Evolutionary conservation across 1,284 basidiomycete species (phyloP).

Genomic region (Farysia itapuensis): DNA sequence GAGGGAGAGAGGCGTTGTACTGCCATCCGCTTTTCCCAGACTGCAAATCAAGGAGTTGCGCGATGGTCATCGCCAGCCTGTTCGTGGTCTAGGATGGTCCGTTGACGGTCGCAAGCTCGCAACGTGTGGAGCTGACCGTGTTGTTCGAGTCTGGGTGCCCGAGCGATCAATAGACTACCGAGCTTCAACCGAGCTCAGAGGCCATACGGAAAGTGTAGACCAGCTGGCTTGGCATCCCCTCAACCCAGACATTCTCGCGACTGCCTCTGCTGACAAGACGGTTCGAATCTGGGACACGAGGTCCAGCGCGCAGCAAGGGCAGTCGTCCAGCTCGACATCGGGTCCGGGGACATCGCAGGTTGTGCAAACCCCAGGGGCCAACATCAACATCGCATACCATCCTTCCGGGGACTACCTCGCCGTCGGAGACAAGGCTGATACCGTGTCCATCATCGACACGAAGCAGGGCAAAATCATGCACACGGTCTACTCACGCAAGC

Average conservation of each 20-base stretch:
- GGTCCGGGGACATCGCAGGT: neutral
- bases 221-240: slow-evolving; percentile 48
- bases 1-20: slow-evolving; percentile 4
- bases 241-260: slow-evolving; percentile 46
- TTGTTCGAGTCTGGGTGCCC: slow-evolving; percentile 48
- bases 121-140: slow-evolving; percentile 36
- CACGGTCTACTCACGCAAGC: slow-evolving; percentile 24
- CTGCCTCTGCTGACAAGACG: slow-evolving; percentile 44
- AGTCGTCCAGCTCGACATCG: neutral
- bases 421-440: slow-evolving; percentile 51
- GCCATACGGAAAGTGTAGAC: slow-evolving; percentile 51
- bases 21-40: slow-evolving; percentile 11
- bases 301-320: neutral
- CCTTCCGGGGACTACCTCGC: slow-evolving; percentile 44
- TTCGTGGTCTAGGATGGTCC: slow-evolving; percentile 48
- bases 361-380: slow-evolving; percentile 30
- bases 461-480: slow-evolving; percentile 11
- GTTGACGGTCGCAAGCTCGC: slow-evolving; percentile 47
- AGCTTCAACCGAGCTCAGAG: slow-evolving; percentile 45
- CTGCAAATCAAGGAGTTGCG: slow-evolving; percentile 32
- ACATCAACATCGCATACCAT: slow-evolving; percentile 53
- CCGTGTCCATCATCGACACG: slow-evolving; percentile 42
- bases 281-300: slow-evolving; percentile 53
- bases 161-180: slow-evolving; percentile 47
- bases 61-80: slow-evolving; percentile 24